Evolutionary conservation across 129 eudicot species (phyloP).

Genomic region (Silybum marianum): DNA sequence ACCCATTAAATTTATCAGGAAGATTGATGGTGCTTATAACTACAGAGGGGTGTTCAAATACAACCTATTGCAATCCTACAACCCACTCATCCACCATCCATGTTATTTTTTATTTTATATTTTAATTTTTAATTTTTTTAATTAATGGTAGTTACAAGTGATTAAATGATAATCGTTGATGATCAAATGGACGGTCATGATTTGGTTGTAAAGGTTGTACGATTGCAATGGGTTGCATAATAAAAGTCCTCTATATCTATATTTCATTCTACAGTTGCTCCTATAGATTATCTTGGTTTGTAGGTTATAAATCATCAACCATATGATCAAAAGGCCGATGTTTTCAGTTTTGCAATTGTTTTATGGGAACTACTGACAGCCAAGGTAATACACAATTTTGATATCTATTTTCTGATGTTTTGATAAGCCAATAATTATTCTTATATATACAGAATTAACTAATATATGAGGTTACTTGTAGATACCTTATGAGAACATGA

Average conservation of each 20-base stretch:
- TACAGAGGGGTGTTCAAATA: no score
- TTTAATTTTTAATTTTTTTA: no score
- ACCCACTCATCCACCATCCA: no score
- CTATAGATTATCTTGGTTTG: neutral
- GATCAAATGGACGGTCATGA: no score
- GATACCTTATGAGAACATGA: constrained; percentile 95
- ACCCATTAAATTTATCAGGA: neutral
- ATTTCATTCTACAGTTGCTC: neutral
- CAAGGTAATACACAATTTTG: constrained; percentile 49
- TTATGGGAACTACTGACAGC: constrained; percentile 95
- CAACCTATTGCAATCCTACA: no score
- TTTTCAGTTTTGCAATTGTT: constrained; percentile 95
- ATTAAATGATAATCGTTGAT: no score
- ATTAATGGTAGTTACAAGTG: no score
- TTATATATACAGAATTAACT: neutral
- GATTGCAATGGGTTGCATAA: no score
- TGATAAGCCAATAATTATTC: neutral
- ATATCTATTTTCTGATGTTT: neutral
- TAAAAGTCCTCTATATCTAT: no score
- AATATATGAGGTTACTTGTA: constrained; percentile 25
- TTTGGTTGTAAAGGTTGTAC: no score
- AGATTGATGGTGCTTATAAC: neutral
- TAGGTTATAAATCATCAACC: constrained; percentile 93
- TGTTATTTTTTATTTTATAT: no score
- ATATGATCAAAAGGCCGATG: constrained; percentile 91